These are phyloP conservation scores for Exophiala sp. DNA, from an alignment of 2,329 filamentous ascomycete genomes.

Conservation along the genomic window DNA sequence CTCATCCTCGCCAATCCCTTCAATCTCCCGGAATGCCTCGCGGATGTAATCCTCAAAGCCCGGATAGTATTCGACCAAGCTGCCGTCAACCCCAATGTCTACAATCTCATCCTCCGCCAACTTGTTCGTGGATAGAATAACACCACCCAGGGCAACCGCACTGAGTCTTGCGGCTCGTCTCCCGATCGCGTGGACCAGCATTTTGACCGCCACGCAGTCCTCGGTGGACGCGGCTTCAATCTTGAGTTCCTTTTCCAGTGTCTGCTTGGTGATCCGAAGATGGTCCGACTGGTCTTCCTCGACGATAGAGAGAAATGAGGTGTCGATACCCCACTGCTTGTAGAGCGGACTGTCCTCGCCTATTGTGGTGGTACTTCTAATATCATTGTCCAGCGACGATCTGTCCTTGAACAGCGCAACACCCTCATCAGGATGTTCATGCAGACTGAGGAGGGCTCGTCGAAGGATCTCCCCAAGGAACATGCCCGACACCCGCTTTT, in stretches of 20 bases:
- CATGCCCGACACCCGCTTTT: slow-evolving; percentile 98
- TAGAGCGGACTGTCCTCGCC: slow-evolving; percentile 61
- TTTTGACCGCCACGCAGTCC: slow-evolving; percentile 83
- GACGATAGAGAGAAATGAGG: slow-evolving; percentile 78
- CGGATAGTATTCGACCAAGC: slow-evolving; percentile 91
- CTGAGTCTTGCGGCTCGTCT: slow-evolving; percentile 82
- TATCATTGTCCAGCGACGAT: slow-evolving; percentile 63
- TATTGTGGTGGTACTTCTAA: slow-evolving; percentile 63
- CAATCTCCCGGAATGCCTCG: slow-evolving; percentile 69
- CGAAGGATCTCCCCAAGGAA: slow-evolving; percentile 93
- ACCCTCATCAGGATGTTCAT: slow-evolving; percentile 54
- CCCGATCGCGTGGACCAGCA: slow-evolving; percentile 74
- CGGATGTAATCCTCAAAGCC: slow-evolving; percentile 84
- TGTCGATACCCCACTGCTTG: slow-evolving; percentile 84
- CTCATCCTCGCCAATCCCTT: slow-evolving; percentile 75
- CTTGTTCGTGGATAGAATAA: slow-evolving; percentile 73
- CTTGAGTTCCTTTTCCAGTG: slow-evolving; percentile 68
- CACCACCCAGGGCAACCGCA: slow-evolving; percentile 78
- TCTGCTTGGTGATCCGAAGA: slow-evolving; percentile 66
- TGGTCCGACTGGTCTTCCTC: slow-evolving; percentile 71
- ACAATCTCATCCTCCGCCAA: slow-evolving; percentile 63
- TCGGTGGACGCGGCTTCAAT: slow-evolving; percentile 71
- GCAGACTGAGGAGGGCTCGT: slow-evolving; percentile 63
- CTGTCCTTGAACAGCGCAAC: slow-evolving; percentile 70
- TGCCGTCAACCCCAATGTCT: slow-evolving; percentile 92